Base-by-base conservation (phyloP, 2,329 filamentous ascomycete species). In the Trichoderma breve region DNA sequence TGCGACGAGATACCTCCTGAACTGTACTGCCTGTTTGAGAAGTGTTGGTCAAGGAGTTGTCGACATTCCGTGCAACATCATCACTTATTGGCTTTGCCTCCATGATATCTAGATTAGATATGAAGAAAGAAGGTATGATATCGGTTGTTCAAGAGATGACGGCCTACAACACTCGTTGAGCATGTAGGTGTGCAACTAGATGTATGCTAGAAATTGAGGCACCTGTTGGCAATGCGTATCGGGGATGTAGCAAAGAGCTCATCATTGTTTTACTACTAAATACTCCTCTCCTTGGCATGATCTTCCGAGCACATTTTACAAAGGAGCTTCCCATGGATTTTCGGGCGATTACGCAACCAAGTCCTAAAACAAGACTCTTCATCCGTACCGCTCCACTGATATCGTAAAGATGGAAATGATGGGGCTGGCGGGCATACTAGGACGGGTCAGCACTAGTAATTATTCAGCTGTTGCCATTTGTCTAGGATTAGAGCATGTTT, bases 401-500 rank as follows among this genome's bases (percentile, higher is more conserved):
- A 11, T 60, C 28, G 6, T 60, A 4, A 2, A 1, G 15, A 32
- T 7, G 15, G 9, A 60, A 34, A 4, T 9, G 5, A 60, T 34
- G 28, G 28, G 55, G 55, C 55, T 34, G 28, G 55, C 12, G 55
- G 28, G 55, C 28, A 60, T 60, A 24, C 4, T 53, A 24, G 4
- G 30, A 34, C 55, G 21, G 9, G 11, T 39, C 36, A 39, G 32
- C 26, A 39, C 18, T 43, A 66, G 63, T n/a, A 15, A 0, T 39
- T 62, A 9, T 62, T 32, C 34, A 21, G 34, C n/a, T 47, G 4
- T 47, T 12, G 43, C 18, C 0, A 21, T 15, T 28, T 55, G 66
- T 21, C 66, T 21, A 39, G 66, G 66, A 69, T 69, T 69, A 60
- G 66, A 69, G 66, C 66, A 69, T 24, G 30, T 69, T 69, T 69